Percentiles rank a stretch among this genome's conserved stretches.
These are phyloP conservation scores for Aspergillus tanneri DNA, from an alignment of 2,329 filamentous ascomycete species.

Conservation along the genomic window DNA sequence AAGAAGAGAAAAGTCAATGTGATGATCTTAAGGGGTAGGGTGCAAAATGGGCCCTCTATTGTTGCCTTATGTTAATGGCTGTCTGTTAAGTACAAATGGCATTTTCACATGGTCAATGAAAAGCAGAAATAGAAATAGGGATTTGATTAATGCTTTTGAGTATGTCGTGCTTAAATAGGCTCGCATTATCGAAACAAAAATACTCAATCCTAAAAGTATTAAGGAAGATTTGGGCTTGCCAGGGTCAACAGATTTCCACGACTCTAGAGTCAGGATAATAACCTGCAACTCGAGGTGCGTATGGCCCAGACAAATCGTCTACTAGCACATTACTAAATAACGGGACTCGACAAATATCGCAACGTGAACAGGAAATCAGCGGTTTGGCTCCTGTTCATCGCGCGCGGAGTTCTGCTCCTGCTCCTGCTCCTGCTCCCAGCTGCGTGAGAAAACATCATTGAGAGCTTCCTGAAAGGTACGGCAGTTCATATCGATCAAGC, in stretches of 20 bases:
- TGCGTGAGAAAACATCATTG: constrained; percentile 59
- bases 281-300: too few species aligned
- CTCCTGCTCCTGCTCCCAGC: constrained; percentile 43
- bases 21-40: constrained; percentile 8
- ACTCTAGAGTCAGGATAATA: background rate
- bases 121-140: background rate
- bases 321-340: too few species aligned
- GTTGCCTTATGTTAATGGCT: constrained; percentile 10
- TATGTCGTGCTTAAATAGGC: background rate
- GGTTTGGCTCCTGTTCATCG: background rate
- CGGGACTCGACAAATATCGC: too few species aligned
- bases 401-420: constrained; percentile 24
- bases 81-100: background rate
- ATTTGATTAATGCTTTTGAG: background rate
- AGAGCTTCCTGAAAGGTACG: constrained; percentile 63
- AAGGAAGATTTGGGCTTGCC: background rate
- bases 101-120: background rate
- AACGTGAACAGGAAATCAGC: background rate
- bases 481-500: constrained; percentile 66
- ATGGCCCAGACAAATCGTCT: too few species aligned
- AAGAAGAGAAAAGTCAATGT: background rate
- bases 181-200: background rate
- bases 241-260: background rate
- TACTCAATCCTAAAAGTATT: background rate
- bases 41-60: constrained; percentile 4